phyloP scores from a whole-genome alignment of 257 asterid genomes.

The Fraxinus excelsior region DNA sequence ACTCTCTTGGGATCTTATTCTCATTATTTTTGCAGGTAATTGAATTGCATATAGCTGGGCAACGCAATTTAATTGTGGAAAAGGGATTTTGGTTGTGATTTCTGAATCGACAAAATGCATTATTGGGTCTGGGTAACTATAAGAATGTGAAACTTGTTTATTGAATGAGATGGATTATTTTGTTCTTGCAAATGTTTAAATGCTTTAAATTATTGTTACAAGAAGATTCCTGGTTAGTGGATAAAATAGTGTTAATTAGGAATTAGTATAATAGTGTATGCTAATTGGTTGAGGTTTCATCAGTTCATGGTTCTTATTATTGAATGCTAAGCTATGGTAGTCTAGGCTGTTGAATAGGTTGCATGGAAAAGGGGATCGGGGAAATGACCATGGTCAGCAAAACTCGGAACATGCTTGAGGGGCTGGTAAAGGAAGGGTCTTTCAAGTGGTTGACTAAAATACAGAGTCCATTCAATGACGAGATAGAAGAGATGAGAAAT shows the following conservation, averaged over 20 bases:
- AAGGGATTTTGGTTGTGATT: background rate
- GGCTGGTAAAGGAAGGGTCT: slow-evolving; percentile 80
- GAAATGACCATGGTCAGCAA: slow-evolving; percentile 59
- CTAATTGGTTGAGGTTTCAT: background rate
- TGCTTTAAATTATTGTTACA: background rate
- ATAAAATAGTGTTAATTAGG: background rate
- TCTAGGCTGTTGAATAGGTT: slow-evolving; percentile 17
- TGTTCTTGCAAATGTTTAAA: background rate
- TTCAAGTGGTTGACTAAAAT: slow-evolving; percentile 79
- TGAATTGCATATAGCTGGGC: background rate
- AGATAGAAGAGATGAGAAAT: slow-evolving; percentile 66
- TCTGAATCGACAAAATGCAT: background rate
- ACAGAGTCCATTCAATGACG: slow-evolving; percentile 60
- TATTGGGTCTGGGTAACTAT: background rate
- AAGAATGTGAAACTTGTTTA: background rate
- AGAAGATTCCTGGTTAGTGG: background rate
- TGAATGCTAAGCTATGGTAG: background rate
- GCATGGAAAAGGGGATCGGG: slow-evolving; percentile 4
- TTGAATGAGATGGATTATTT: background rate
- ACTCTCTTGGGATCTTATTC: background rate
- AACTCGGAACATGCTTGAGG: slow-evolving; percentile 75
- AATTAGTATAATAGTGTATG: too few relatives aligned
- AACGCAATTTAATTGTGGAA: background rate
- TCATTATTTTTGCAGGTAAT: slow-evolving; percentile 19
- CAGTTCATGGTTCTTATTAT: background rate